These are phyloP conservation scores for Agrocybe pediades DNA, from an alignment of 768 basidiomycete genomes.

Conservation along the genomic window DNA sequence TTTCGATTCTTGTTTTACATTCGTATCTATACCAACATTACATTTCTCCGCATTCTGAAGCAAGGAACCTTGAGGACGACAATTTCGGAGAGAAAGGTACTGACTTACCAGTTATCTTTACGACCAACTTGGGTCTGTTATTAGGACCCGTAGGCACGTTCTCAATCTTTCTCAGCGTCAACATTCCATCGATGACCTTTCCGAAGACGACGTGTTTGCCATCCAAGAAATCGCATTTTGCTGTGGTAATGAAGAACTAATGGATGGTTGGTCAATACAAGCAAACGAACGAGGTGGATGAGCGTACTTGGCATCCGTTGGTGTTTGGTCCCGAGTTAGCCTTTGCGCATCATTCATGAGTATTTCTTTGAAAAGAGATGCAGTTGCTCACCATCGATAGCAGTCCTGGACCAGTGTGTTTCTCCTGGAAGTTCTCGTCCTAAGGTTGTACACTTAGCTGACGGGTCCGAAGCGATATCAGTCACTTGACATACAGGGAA, in stretches of 20 bases:
- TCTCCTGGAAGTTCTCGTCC: slow-evolving; percentile 95
- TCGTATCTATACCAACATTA: too few relatives aligned
- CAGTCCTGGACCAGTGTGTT: slow-evolving; percentile 84
- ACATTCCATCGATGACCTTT: slow-evolving; percentile 88
- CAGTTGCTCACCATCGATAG: slow-evolving; percentile 79
- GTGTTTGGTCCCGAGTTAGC: slow-evolving; percentile 95
- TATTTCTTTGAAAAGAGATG: not conserved
- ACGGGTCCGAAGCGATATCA: not conserved
- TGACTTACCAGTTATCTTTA: slow-evolving; percentile 82
- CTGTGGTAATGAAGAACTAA: slow-evolving; percentile 97
- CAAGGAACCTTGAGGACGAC: not conserved
- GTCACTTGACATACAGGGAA: slow-evolving; percentile 64
- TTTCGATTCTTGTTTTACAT: too few relatives aligned
- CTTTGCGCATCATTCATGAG: slow-evolving; percentile 46
- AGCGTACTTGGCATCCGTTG: slow-evolving; percentile 82
- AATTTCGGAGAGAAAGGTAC: not conserved
- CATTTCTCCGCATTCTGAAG: slow-evolving; percentile 62
- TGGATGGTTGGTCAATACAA: not conserved
- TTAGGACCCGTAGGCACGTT: slow-evolving; percentile 91
- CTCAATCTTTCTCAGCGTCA: slow-evolving; percentile 95
- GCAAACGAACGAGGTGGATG: not conserved
- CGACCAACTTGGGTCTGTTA: slow-evolving; percentile 85
- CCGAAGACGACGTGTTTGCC: slow-evolving; percentile 95
- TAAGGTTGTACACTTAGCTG: too few relatives aligned
- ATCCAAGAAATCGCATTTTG: slow-evolving; percentile 93